Evolutionary conservation across 495 filamentous ascomycete species (phyloP), one percentile per base, ranked within the genome.

Genomic region (Penicillium simplicissimum): DNA sequence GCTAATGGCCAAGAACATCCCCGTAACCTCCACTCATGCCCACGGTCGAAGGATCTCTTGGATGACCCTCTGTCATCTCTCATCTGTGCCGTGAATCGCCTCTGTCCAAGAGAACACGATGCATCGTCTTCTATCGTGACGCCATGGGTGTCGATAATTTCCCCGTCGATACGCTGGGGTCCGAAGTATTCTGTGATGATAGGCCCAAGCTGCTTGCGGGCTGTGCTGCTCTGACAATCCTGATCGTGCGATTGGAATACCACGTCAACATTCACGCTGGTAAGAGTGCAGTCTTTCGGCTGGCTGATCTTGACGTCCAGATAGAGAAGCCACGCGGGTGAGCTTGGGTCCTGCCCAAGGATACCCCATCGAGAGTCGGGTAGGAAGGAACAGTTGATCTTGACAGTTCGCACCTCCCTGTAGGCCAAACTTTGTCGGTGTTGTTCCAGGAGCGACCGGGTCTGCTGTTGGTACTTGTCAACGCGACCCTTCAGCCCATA

Each of bases 261-360:
- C 31, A 53, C 51, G 1, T 53, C 51, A 21, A 53, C 51, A 19
- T 53, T 53, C 35, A 31, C 51, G 35, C 35, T 53, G 51, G 51
- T 13, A 10, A 53, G 51, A 31, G 31, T 36, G 19, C 51, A 53
- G 31, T 53, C 51, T 28, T 34, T 35, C 14, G 31, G 37, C 19
- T 57, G 55, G 40, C 23, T 57, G 23, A 43, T 17, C 21, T 47
- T 57, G 55, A 57, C 40, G 17, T 57, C 55, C 31, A 53, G 31
- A 36, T 53, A 53, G 51, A 53, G 51, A 6, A 53, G 51, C 51
- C 51, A 53, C 15, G 51, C 51, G 35, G 51, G 51, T 1, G 37
- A 40, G 37, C 13, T 14, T 15, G 37, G 37, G 1, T 45, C 42
- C 17, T 21, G 17, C 42, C 42, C 42, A 45, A 45, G 13, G 2